Base-by-base conservation (phyloP, 2,329 filamentous ascomycete genomes). In the Thelonectria rubi region DNA sequence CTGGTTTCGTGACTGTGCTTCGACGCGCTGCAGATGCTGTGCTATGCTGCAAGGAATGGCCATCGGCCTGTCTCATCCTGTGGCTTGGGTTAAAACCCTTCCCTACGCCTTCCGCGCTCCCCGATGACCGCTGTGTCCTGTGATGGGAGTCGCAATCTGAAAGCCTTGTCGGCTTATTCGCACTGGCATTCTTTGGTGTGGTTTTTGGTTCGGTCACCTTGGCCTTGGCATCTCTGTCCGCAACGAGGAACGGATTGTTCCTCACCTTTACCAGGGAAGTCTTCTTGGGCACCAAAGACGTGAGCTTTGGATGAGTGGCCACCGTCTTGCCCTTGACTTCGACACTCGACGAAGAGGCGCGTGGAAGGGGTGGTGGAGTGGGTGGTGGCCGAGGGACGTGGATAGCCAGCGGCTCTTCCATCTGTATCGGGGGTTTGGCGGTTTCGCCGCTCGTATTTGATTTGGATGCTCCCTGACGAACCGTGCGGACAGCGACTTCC, bases 171-270 rank as follows among this genome's bases (percentile, higher is more conserved):
- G 66, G 59, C 6, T 63, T 65, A 14, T 61, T 56, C 40, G 68
- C 67, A 20, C 65, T 63, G 9, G 62, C 63, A 24, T 65, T 65
- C n/a, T 53, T 59, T 9, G 60, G 60, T 10, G 66, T 68, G 9
- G 67, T 67, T 43, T 63, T 58, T 15, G 75, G 73, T 18, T 66
- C 64, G 6, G 67, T 60, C 1, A 50, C 60, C 2, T 62, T 55
- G 2, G 62, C 59, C 53, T 70, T 73, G 3, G 62, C 58, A 21
- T 59, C 66, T 26, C 62, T 67, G 58, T 78, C 75, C 37, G 73
- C 72, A 50, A 73, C 59, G 51, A 76, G 67, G 56, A 77, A 77
- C 5, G 75, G 74, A 30, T 75, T 77, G 37, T 71, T 71, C 37
- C 62, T 72, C 17, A 77, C 64, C 0, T 60, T 62, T 9, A 45